A percentile compares a stretch with the other conserved stretches of the same genome.
Evolutionary conservation across 2,329 filamentous ascomycete genomes (phyloP).

Genomic region (Sporothrix schenckii): DNA sequence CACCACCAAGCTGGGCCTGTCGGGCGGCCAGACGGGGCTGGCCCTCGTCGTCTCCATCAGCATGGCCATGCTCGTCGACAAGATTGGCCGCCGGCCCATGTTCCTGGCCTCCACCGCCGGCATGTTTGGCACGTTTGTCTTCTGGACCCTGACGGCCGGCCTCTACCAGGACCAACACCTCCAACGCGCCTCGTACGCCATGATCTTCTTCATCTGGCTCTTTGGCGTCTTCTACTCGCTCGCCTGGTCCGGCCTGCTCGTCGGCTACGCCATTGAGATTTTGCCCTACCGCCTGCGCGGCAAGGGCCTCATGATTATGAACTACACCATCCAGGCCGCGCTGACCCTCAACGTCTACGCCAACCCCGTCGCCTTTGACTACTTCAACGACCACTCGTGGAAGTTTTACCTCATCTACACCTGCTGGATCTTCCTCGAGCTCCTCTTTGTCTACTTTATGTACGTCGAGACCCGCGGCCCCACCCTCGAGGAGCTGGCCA

Average conservation of each 20-base stretch:
- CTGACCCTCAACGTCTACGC: constrained; percentile 58
- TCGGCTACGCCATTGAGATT: constrained; percentile 58
- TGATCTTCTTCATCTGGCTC: constrained; percentile 50
- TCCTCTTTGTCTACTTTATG: constrained; percentile 59
- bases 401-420: constrained; percentile 62
- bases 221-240: constrained; percentile 54
- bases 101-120: constrained; percentile 53
- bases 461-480: constrained; percentile 65
- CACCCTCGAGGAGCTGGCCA: constrained; percentile 67
- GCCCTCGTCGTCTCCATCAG: constrained; percentile 39
- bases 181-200: constrained; percentile 46
- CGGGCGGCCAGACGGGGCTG: constrained; percentile 55
- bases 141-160: constrained; percentile 50
- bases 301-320: constrained; percentile 61
- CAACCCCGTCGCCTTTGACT: constrained; percentile 58
- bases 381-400: constrained; percentile 52
- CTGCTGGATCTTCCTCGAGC: constrained; percentile 33
- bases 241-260: constrained; percentile 60
- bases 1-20: constrained; percentile 51
- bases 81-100: constrained; percentile 58
- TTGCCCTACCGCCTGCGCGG: constrained; percentile 54
- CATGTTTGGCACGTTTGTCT: constrained; percentile 48
- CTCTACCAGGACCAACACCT: constrained; percentile 43
- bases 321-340: constrained; percentile 58
- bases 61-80: constrained; percentile 58